A percentile compares a stretch with the other conserved stretches of the same genome.
These are phyloP conservation scores for Decorospora gaudefroyi DNA, from an alignment of 2,329 filamentous ascomycete species.

Conservation along the genomic window DNA sequence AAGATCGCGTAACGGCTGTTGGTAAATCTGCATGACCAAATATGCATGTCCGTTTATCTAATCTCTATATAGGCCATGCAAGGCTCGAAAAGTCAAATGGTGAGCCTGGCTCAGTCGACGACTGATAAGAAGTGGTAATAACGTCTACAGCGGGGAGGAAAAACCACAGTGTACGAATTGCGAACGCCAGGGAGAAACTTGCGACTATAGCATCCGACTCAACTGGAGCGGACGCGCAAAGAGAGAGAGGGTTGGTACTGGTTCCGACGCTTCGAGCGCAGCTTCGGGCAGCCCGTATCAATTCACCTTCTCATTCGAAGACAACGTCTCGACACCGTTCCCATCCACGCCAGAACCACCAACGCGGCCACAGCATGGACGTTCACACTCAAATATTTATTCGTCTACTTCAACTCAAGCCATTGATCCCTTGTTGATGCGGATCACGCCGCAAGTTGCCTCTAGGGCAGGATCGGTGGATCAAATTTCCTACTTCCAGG, in stretches of 20 bases:
- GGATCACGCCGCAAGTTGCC: conserved; percentile 20
- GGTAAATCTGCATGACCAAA: conserved; percentile 51
- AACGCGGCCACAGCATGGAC: conserved; percentile 26
- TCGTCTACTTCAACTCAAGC: conserved; percentile 26
- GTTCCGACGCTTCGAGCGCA: conserved; percentile 32
- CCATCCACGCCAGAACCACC: conserved; percentile 25
- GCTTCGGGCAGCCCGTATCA: conserved; percentile 37
- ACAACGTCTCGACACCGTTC: conserved; percentile 27
- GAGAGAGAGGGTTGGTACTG: conserved; percentile 54
- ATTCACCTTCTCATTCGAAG: conserved; percentile 37
- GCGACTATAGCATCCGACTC: conserved; percentile 79
- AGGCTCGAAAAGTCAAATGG: conserved; percentile 79
- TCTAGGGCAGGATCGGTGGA: conserved; percentile 19
- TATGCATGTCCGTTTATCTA: not conserved
- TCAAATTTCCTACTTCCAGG: conserved; percentile 19
- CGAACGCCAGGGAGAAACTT: conserved; percentile 69
- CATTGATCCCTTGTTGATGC: conserved; percentile 38
- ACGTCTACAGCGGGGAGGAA: conserved; percentile 65
- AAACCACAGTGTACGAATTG: conserved; percentile 75
- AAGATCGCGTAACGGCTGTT: conserved; percentile 70
- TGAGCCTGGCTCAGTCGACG: conserved; percentile 34
- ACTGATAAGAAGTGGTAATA: conserved; percentile 12
- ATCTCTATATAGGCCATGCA: conserved; percentile 68
- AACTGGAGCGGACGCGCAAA: conserved; percentile 78
- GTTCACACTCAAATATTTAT: conserved; percentile 33